Evolutionary conservation across 2,329 filamentous ascomycete species (phyloP), one percentile per base, ranked within the genome.

Genomic region (Calonectria ilicicola): DNA sequence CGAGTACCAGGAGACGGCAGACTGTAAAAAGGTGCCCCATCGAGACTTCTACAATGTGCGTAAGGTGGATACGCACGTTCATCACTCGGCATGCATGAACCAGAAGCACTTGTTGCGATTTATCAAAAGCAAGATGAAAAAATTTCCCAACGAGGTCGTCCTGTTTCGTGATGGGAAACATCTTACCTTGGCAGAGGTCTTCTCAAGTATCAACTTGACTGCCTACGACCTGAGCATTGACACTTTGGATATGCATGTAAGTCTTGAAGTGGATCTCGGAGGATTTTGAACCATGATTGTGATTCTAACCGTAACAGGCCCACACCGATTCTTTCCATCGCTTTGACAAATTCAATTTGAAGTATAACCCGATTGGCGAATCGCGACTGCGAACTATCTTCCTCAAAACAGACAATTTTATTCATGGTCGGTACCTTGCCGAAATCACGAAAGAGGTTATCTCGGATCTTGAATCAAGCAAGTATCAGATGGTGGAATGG

Each of bases 81-180:
- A 99, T 82, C 97, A 99, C 84, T 99, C 97, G 19, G 97, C 97
- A 27, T 99, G 97, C 83, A 99, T 99, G 97, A 99, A 99, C 82
- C 97, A 99, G 84, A 99, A 99, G 85, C 97, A 99, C 89, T 86
- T 99, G 70, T 87, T 99, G 73, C 95, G 97, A 67, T 99, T 99
- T 85, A 99, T 99, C 87, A 99, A 99, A 86, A 98, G 95, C 85
- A 99, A 99, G 86, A 98, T 99, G 95, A 98, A 98, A 90, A 99
- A 98, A 84, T 97, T 91, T 21, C 95, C 96, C 0, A 94, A 98
- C 80, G 97, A 99, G 85, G 92, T 97, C 38, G 97, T 99, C 8
- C 90, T 99, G 53, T 97, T 92, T 83, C 91, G 97, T 81, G 97
- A 99, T 83, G 96, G 94, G 72, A 98, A 96, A 83, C 92, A 98